Evolutionary conservation across 495 filamentous ascomycete genomes (phyloP), one percentile per base, ranked within the genome.

Genomic region (Filosporella fistucella): DNA sequence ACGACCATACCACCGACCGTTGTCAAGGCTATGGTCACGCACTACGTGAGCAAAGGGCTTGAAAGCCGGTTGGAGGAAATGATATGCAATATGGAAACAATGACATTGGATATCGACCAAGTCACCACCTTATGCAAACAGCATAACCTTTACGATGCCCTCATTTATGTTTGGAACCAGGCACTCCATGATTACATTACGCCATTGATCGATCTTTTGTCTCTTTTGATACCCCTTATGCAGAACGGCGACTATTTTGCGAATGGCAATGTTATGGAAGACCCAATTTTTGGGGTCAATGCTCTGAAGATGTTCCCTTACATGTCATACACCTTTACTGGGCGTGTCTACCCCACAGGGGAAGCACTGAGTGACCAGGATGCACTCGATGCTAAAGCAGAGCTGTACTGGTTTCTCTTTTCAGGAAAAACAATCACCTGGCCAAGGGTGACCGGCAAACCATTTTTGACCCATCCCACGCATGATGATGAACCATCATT

Each of bases 101-200:
- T 77, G 8, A 96, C 88, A 3, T 84, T 97, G 66, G 93, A 98
- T 56, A 85, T 97, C 58, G 90, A 98, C 57, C 90, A 96, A 61
- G 80, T 91, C 38, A 95, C 89, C 0, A 80, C 77, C 13, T 76
- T 98, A 3, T 98, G 94, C 74, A 93, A 90, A 57, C 82, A 89
- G 52, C 80, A 96, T 56, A 77, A 85, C 42, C 80, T 98, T 5
- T 97, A 95, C 57, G 94, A 98, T 69, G 93, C 94, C 10, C 80
- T 95, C 55, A 87, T 96, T 40, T 97, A 97, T 63, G 87, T 97
- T 47, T 98, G 93, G 91, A 96, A 93, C 42, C 85, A 88, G 62
- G 89, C 86, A 26, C 65, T 98, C 21, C 69, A 68, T 54, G 93
- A 98, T 65, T 95, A 91, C 55, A 85, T 96, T 45, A 91, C 91